Conservation (phyloP, 2,329 filamentous ascomycete species). For the Paecilomyces variotii region DNA sequence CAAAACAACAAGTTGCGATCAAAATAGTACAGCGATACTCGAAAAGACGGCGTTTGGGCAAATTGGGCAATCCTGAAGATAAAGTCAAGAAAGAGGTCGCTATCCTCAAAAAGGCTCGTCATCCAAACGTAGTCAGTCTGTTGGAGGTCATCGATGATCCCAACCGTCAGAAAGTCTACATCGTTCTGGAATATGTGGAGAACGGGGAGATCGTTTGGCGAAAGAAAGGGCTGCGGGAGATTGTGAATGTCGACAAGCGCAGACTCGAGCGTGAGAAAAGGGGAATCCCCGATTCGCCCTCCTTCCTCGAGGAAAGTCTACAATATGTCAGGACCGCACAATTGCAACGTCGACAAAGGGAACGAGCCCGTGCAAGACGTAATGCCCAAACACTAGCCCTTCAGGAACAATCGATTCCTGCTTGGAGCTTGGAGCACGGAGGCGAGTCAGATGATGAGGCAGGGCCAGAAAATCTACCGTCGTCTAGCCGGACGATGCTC, state of each 20-base stretch:
- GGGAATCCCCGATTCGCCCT: slow-evolving; percentile 63
- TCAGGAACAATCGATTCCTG: slow-evolving; percentile 48
- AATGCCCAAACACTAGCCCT: slow-evolving; percentile 50
- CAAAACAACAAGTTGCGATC: slow-evolving; percentile 78
- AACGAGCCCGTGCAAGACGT: slow-evolving; percentile 52
- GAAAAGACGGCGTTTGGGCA: slow-evolving; percentile 83
- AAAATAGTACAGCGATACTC: slow-evolving; percentile 97
- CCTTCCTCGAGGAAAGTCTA: slow-evolving; percentile 36
- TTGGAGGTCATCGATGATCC: slow-evolving; percentile 97
- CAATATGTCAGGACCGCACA: slow-evolving; percentile 33
- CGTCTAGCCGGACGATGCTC: slow-evolving; percentile 25
- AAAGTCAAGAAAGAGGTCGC: slow-evolving; percentile 93
- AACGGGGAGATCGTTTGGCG: slow-evolving; percentile 92
- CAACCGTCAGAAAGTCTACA: slow-evolving; percentile 94
- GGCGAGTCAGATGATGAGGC: slow-evolving; percentile 49
- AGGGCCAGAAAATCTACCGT: slow-evolving; percentile 5
- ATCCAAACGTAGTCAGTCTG: slow-evolving; percentile 92
- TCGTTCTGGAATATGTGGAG: slow-evolving; percentile 92
- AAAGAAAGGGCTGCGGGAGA: slow-evolving; percentile 74
- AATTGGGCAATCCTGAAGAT: slow-evolving; percentile 56
- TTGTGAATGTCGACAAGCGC: slow-evolving; percentile 73
- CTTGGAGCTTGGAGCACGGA: slow-evolving; percentile 81
- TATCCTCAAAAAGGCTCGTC: slow-evolving; percentile 94
- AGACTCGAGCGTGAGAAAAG: slow-evolving; percentile 67
- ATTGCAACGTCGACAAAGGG: slow-evolving; percentile 37